Conservation (phyloP, 495 filamentous ascomycete species). For the Penicillium coprophilum region DNA sequence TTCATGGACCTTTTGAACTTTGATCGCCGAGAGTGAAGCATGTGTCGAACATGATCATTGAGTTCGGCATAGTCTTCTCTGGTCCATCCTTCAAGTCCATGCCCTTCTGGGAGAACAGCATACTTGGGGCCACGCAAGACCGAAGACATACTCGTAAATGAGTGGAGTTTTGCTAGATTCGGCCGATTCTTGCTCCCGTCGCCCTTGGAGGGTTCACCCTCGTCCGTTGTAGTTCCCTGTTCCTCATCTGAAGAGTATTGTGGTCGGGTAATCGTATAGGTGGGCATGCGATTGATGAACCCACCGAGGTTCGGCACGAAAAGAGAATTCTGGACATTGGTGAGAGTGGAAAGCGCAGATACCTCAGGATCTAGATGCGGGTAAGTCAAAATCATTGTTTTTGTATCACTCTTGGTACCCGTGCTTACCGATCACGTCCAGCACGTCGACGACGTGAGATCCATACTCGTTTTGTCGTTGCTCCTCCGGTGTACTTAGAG, state of each 20-base stretch:
- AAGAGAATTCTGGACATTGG: slow-evolving; percentile 77
- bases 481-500: slow-evolving; percentile 13
- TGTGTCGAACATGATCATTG: slow-evolving; percentile 79
- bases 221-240: slow-evolving; percentile 33
- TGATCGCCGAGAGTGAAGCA: slow-evolving; percentile 73
- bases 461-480: slow-evolving; percentile 48
- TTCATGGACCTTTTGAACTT: slow-evolving; percentile 74
- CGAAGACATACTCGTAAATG: slow-evolving; percentile 35
- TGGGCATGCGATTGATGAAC: slow-evolving; percentile 67
- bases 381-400: slow-evolving; percentile 1
- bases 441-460: slow-evolving; percentile 61
- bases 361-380: slow-evolving; percentile 65
- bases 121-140: slow-evolving; percentile 37
- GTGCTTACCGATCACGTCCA: slow-evolving; percentile 68
- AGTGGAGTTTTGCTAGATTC: slow-evolving; percentile 26
- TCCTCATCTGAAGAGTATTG: slow-evolving; percentile 35
- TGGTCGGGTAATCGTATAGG: slow-evolving; percentile 64
- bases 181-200: slow-evolving; percentile 27
- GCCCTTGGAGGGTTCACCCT: slow-evolving; percentile 28
- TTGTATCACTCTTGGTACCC: not conserved
- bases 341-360: slow-evolving; percentile 68
- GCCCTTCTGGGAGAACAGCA: slow-evolving; percentile 54
- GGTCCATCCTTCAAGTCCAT: slow-evolving; percentile 65
- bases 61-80: slow-evolving; percentile 66
- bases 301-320: slow-evolving; percentile 69